Evolutionary conservation across 2,329 filamentous ascomycete genomes (phyloP), one percentile per base, ranked within the genome.

Genomic region (Talaromyces verruculosus): DNA sequence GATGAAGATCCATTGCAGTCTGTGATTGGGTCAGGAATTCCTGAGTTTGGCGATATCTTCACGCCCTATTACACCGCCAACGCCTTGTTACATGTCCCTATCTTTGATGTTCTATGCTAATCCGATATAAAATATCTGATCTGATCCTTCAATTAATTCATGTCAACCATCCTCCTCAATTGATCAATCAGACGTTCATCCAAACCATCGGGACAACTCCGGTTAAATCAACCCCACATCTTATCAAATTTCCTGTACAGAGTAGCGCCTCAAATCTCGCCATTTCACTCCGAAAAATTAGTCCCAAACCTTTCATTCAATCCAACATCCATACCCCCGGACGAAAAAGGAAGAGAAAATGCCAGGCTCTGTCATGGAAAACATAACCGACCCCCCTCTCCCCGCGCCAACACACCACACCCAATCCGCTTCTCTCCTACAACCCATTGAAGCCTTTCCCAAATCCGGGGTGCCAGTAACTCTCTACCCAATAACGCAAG

Each of bases 341-440:
- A 55, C 28, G 33, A n/a, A 10, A 17, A n/a, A 33, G 15, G 11
- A 13, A 43, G 25, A 25, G 13, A 59, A 63, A 45, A 78, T 78
- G 76, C 75, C 76, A 53, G 68, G 64, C 57, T 58, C 76, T 39
- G 69, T 78, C 57, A 72, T 78, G 64, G 77, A 78, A 74, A 75
- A 78, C 39, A 57, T 30, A 68, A 73, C 73, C 67, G 69, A 68
- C 37, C 70, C 72, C 35, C 72, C 65, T 63, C 70, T 70, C 65
- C 72, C 74, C 66, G 67, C 71, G 60, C 75, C 76, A 17, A 37
- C 49, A n/a, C 39, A 66, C 11, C 55, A 68, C 63, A 64, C 67
- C 58, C n/a, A 30, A 30, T 37, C 17, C 37, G 70, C 72, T 41
- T 66, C 68, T 39, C 66, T 67, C 19, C 69, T 77, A n/a, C 58